These are phyloP conservation scores for Panicum miliaceum DNA, from an alignment of 176 grass and related monocot species.

Conservation along the genomic window DNA sequence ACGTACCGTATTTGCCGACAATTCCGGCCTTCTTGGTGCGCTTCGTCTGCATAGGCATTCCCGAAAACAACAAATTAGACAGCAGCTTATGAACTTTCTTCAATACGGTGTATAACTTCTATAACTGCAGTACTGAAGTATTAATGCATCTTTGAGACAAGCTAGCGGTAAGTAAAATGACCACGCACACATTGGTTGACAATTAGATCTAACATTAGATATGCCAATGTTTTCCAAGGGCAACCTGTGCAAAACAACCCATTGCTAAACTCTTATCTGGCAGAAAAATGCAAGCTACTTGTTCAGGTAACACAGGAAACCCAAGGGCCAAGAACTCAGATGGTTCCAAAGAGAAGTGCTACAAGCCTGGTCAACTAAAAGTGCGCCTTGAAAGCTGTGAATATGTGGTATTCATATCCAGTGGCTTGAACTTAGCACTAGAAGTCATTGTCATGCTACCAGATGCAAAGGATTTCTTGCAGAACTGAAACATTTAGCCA, in stretches of 20 bases:
- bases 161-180: background rate
- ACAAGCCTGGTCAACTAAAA: background rate
- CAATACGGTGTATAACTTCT: background rate
- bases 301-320: background rate
- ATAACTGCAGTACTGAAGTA: background rate
- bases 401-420: no score
- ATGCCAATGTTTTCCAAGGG: background rate
- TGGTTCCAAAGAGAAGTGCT: background rate
- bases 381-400: no score
- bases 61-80: constrained; percentile 40
- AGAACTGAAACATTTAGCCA: background rate
- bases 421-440: no score
- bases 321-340: background rate
- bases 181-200: background rate
- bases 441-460: background rate
- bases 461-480: background rate
- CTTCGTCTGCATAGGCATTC: constrained; percentile 65
- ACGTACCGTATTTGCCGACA: constrained; percentile 85
- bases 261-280: background rate
- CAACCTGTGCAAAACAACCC: background rate
- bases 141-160: background rate
- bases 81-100: background rate
- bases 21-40: constrained; percentile 97
- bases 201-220: background rate
- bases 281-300: background rate